Conservation (phyloP, 805 yeast genomes). For the Metschnikowia drakensbergensis region DNA sequence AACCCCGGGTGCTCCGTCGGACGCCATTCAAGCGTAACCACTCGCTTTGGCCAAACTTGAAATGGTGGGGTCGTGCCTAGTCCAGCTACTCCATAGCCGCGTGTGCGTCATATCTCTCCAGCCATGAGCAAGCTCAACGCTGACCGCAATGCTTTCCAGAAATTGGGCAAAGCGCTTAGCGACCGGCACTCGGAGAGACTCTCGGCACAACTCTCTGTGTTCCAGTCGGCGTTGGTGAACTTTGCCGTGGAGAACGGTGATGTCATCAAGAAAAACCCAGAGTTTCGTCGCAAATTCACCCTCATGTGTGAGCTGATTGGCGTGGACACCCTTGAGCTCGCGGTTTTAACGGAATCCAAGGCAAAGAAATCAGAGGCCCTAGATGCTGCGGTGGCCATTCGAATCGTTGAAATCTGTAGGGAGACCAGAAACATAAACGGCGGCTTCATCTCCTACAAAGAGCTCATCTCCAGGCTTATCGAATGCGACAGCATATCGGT, state of each 20-base stretch:
- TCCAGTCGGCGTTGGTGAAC: conserved; percentile 70
- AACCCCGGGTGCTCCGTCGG: too few relatives aligned
- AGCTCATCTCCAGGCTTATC: conserved; percentile 28
- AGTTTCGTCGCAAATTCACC: conserved; percentile 67
- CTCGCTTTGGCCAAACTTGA: too few relatives aligned
- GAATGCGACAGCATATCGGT: conserved; percentile 29
- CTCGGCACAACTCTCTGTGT: conserved; percentile 66
- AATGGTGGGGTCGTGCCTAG: background rate
- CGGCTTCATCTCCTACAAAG: conserved; percentile 65
- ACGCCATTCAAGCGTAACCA: too few relatives aligned
- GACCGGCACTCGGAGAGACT: conserved; percentile 58
- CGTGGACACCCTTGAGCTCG: conserved; percentile 65
- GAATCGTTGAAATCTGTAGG: conserved; percentile 72
- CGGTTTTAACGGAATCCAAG: conserved; percentile 26
- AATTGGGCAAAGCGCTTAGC: conserved; percentile 48
- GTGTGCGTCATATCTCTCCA: background rate
- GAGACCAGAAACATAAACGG: conserved; percentile 72
- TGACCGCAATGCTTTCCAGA: conserved; percentile 33
- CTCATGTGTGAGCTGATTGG: conserved; percentile 77
- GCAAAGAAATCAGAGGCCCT: conserved; percentile 43
- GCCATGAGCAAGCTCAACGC: conserved; percentile 6
- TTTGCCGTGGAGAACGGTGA: conserved; percentile 70
- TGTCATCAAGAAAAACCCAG: conserved; percentile 61
- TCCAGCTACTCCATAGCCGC: background rate
- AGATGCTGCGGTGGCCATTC: conserved; percentile 64